Evolutionary conservation across 2,329 filamentous ascomycete genomes (phyloP), one percentile per base, ranked within the genome.

Genomic region (Aspergillus sp.): DNA sequence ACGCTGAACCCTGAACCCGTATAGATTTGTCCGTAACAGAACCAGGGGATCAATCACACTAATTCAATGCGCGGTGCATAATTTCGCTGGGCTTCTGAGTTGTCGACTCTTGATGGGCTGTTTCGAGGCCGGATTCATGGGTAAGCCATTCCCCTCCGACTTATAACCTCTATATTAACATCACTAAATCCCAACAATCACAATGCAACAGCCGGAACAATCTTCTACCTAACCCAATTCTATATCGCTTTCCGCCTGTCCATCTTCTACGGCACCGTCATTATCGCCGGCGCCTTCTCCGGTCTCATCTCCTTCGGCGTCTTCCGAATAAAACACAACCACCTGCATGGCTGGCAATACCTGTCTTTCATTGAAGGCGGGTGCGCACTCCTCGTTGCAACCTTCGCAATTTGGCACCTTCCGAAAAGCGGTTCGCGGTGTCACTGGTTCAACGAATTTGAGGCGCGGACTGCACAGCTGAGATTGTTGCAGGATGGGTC

Each of bases 351-450:
- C 48, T 58, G 55, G 54, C 49, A 53, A 48, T 59, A 57, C 27
- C 48, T 62, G 4, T 61, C 60, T 38, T 51, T 62, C 20, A 59
- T 61, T 33, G 57, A 60, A 41, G 57, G 59, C 9, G 41, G 46
- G 7, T 46, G 59, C 4, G 60, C 58, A 3, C 23, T 52, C 37
- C 32, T 53, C 22, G 19, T 55, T 19, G 47, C 49, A 25, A 32
- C 50, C 38, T 43, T 53, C 7, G 45, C 46, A 2, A 37, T 37
- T 1, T 47, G 39, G 45, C 20, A 19, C 25, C 23, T 47, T 4
- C 45, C 45, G 3, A n/a, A 19, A 12, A 47, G 45, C 17, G 45
- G 45, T 17, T 43, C 45, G 2, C 39, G 37, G 5, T 47, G 45
- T n/a, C 38, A 43, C n/a, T 47, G 45, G 45, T 47, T 47, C 27